Evolutionary conservation across 371 early-diverging fungal species (phyloP), one percentile per base, ranked within the genome.

Genomic region (Amoeboaphelidium protococcarum): DNA sequence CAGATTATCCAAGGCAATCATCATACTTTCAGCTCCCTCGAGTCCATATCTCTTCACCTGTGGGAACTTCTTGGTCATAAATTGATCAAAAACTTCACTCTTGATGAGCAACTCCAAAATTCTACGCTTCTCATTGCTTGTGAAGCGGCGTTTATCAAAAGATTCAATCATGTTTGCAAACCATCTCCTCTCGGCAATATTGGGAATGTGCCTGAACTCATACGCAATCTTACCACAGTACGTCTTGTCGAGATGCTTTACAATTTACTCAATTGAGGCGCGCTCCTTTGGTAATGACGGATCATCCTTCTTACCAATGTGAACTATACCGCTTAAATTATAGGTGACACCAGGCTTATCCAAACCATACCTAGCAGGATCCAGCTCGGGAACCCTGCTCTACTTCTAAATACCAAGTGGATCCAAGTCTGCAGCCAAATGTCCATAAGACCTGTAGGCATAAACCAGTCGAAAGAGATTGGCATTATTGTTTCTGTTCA

Each of bases 11-110:
- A 92, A 57, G 3, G 78, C 84, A 0, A 85, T 76, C 72, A 90
- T 83, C 78, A 91, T 86, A 51, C 78, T 75, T 58, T 94, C 95
- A n/a, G 82, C 86, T 19, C 95, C 95, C 57, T 94, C 90, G 16
- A 94, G 60, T 13, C 95, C 94, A 52, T 90, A 94, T 16, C 95
- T 71, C 63, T 92, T 92, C 45, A 88, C 77, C 52, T 84, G 81
- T 3, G 84, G 80, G 62, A 90, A 94, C 58, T 78, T 81, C 53
- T 83, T 87, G 41, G 78, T 80, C 78, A 91, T 80, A 54, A 88
- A 90, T 52, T 82, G 85, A 62, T 94, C 95, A 67, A 91, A 94
- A 2, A 72, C 80, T 64, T 84, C 87, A 2, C 82, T 82, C 48
- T 73, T 68, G 24, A 72, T 61, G 23, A 90, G 58, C 13, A 83